Base-by-base conservation (phyloP, 768 basidiomycete species). In the Hygrophoropsis aurantiaca region DNA sequence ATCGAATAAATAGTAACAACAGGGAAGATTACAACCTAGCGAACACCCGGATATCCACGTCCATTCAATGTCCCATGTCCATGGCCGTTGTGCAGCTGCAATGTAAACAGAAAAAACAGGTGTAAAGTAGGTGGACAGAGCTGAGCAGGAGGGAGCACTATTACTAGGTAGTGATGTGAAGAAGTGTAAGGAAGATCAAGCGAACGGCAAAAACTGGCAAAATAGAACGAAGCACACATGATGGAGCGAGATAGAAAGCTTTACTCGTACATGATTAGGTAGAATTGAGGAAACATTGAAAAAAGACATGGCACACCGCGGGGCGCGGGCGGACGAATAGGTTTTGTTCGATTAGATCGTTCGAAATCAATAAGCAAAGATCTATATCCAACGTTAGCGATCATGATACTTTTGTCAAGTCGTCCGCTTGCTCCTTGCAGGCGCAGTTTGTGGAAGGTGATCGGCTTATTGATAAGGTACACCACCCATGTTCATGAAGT, bases 51-150 rank as follows among this genome's bases (percentile, higher is more conserved):
- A 67, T 61, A 68, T 74, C 75, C 74, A 68, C 66, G 78, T 79
- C 77, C 78, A 71, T 77, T 75, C 74, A 75, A 71, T 70, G 73
- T 78, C 73, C 76, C 68, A 51, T 60, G 65, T 68, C 60, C 69
- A 65, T 55, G 52, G 50, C 51, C 54, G 51, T 57, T 54, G 62
- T 49, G 59, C 58, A 55, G 49, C 49, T 60, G 55, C 47, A 57
- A 46, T 51, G 62, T 56, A 55, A 52, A 46, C 53, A 48, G 51
- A 43, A 53, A 47, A 57, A 61, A 64, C 60, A 47, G 42, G 40
- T 48, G 35, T 46, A 30, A 32, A 44, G 39, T 16, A 49, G 42
- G 44, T 25, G 48, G 49, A 11, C 42, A 55, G 43, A 40, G 34
- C 34, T 46, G 40, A 21, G 43, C 26, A 21, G 52, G 52, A 39